phyloP scores from a whole-genome alignment of 1,284 basidiomycete species.

The Fomitopsis pinicola region DNA sequence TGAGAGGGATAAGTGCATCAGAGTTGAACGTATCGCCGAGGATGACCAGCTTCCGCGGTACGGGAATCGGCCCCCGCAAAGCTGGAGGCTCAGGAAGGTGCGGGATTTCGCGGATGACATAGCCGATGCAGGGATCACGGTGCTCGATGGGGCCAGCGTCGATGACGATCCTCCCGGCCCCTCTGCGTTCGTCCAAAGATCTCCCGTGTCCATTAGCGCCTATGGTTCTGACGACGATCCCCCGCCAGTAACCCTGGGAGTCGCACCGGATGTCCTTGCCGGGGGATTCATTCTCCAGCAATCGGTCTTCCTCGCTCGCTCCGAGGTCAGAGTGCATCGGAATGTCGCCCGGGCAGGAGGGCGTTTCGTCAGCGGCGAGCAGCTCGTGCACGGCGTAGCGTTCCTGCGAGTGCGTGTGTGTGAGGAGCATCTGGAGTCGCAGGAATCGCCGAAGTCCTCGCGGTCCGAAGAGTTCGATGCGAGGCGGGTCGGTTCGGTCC shows the following conservation, averaged over 20 bases:
- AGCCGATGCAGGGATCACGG: slow-evolving; percentile 83
- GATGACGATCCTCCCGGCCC: slow-evolving; percentile 46
- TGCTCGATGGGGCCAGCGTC: slow-evolving; percentile 81
- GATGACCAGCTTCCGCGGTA: slow-evolving; percentile 46
- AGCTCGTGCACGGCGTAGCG: slow-evolving; percentile 84
- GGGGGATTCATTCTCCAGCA: slow-evolving; percentile 65
- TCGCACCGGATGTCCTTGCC: slow-evolving; percentile 64
- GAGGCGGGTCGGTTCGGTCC: slow-evolving; percentile 27
- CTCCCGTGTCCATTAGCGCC: background rate
- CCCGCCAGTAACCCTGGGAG: slow-evolving; percentile 69
- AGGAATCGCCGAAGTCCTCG: slow-evolving; percentile 79
- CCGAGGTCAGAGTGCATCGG: background rate
- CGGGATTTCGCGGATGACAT: slow-evolving; percentile 66
- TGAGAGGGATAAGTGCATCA: slow-evolving; percentile 50
- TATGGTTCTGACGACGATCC: slow-evolving; percentile 34
- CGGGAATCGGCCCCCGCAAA: slow-evolving; percentile 28
- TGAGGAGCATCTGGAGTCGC: slow-evolving; percentile 69
- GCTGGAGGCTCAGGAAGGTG: slow-evolving; percentile 29
- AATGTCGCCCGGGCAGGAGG: slow-evolving; percentile 37
- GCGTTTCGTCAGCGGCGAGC: slow-evolving; percentile 49
- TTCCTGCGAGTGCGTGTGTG: slow-evolving; percentile 59
- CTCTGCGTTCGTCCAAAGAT: slow-evolving; percentile 18
- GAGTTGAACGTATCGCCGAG: slow-evolving; percentile 69
- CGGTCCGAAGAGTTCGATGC: slow-evolving; percentile 81
- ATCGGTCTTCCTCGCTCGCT: slow-evolving; percentile 24